These are phyloP conservation scores for Camillea tinctor DNA, from an alignment of 2,329 filamentous ascomycete genomes.

Conservation along the genomic window DNA sequence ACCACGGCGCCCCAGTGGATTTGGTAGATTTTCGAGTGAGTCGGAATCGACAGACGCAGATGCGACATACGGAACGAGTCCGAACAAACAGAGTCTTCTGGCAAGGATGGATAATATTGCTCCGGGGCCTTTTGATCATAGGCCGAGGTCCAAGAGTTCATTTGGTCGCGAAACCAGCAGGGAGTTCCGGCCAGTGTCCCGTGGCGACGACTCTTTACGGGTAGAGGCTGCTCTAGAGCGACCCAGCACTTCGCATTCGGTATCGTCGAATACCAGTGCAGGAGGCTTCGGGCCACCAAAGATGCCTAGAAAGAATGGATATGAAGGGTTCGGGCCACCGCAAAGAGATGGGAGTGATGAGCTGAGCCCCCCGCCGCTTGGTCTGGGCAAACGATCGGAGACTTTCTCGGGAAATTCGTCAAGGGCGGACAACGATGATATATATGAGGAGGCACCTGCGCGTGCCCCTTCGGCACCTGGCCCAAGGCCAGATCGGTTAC, in stretches of 20 bases:
- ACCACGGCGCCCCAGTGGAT: conserved; percentile 46
- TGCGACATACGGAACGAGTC: conserved; percentile 47
- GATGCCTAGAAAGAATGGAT: conserved; percentile 50
- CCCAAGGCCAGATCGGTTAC: conserved; percentile 38
- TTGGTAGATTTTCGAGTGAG: conserved; percentile 47
- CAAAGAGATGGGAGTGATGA: conserved; percentile 35
- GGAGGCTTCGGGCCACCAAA: conserved; percentile 37
- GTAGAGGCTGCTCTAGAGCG: conserved; percentile 24
- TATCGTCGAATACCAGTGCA: conserved; percentile 31
- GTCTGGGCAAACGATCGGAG: conserved; percentile 45
- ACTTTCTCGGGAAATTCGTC: conserved; percentile 48
- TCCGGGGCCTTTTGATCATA: conserved; percentile 63
- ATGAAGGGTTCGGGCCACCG: conserved; percentile 57
- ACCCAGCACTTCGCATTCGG: conserved; percentile 31
- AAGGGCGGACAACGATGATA: conserved; percentile 14
- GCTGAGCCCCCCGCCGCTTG: conserved; percentile 38
- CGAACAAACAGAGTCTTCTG: conserved; percentile 48
- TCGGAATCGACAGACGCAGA: conserved; percentile 37
- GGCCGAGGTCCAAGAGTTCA: conserved; percentile 33
- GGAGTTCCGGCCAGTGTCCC: conserved; percentile 15
- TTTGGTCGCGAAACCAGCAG: conserved; percentile 32
- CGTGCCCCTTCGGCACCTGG: conserved; percentile 51
- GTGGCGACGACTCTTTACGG: conserved; percentile 22
- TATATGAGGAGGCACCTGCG: conserved; percentile 37
- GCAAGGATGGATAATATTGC: conserved; percentile 65